phyloP scores from a whole-genome alignment of 2,329 filamentous ascomycete genomes.

The Phyllachora maydis region DNA sequence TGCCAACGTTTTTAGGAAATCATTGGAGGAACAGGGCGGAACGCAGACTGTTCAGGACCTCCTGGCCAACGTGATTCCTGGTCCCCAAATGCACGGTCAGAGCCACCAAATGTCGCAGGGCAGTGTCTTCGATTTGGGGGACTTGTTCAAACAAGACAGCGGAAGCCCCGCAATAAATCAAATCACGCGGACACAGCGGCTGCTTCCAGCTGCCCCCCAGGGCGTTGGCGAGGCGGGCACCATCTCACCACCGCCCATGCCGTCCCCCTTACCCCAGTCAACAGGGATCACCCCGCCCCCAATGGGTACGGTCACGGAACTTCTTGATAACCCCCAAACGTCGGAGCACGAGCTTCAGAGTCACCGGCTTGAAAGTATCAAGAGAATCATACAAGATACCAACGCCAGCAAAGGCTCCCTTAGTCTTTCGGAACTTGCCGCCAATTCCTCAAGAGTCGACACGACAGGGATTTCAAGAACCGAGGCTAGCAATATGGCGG shows the following conservation, averaged over 20 bases:
- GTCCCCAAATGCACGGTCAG: conserved; percentile 9
- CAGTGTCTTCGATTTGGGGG: conserved; percentile 39
- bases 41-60: conserved; percentile 67
- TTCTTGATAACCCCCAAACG: conserved; percentile 32
- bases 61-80: conserved; percentile 54
- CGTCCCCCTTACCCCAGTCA: conserved; percentile 9
- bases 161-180: too few relatives aligned
- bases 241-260: conserved; percentile 10
- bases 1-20: conserved; percentile 89
- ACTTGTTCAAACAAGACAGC: conserved; percentile 30
- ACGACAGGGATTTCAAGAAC: too few relatives aligned
- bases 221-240: conserved; percentile 9
- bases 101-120: conserved; percentile 28
- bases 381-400: conserved; percentile 44
- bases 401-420: conserved; percentile 30
- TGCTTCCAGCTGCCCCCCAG: conserved; percentile 31
- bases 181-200: conserved; percentile 29
- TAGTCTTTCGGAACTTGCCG: too few relatives aligned
- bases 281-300: too few relatives aligned
- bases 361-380: conserved; percentile 40
- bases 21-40: conserved; percentile 63
- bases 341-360: conserved; percentile 33
- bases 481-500: too few relatives aligned
- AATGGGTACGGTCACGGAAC: conserved; percentile 37
- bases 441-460: too few relatives aligned